A percentile compares a stretch with the other conserved stretches of the same genome.
These are phyloP conservation scores for Camellia oleifera DNA, from an alignment of 179 eudicot species.

Conservation along the genomic window DNA sequence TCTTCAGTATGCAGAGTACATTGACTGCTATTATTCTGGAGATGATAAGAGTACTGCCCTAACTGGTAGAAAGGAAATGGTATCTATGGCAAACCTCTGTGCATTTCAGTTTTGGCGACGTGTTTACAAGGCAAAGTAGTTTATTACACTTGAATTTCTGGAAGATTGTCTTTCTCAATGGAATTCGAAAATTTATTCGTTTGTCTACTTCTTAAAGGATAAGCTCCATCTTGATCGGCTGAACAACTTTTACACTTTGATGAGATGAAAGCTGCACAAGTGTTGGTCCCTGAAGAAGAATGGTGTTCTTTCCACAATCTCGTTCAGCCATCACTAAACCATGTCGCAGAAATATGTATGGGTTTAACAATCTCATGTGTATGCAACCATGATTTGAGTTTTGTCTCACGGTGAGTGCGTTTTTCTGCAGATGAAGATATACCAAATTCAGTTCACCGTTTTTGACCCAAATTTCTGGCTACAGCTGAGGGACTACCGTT, in stretches of 20 bases:
- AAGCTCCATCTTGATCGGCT: conserved; percentile 55
- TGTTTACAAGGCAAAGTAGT: conserved; percentile 50
- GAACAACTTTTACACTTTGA: conserved; percentile 36
- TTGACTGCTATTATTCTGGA: conserved; percentile 48
- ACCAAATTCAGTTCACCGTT: conserved; percentile 61
- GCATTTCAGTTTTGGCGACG: conserved; percentile 93
- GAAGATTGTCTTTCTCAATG: neutral
- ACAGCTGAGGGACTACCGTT: conserved; percentile 51
- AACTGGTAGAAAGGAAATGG: conserved; percentile 63
- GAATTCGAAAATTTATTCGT: neutral
- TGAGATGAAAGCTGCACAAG: conserved; percentile 27
- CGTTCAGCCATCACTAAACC: conserved; percentile 66
- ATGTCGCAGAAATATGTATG: conserved; percentile 77
- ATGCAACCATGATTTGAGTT: neutral
- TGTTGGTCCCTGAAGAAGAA: conserved; percentile 58
- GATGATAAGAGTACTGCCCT: conserved; percentile 37
- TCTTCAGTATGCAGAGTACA: conserved; percentile 55
- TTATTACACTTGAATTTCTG: no score
- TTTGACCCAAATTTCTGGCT: conserved; percentile 66
- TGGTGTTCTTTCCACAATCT: conserved; percentile 87
- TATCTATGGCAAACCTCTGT: conserved; percentile 58
- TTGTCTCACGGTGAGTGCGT: neutral
- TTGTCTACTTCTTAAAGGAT: conserved; percentile 49
- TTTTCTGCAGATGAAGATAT: conserved; percentile 71
- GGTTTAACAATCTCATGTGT: neutral